These are phyloP conservation scores for Brettanomyces naardenensis DNA, from an alignment of 805 yeast species.

Conservation along the genomic window DNA sequence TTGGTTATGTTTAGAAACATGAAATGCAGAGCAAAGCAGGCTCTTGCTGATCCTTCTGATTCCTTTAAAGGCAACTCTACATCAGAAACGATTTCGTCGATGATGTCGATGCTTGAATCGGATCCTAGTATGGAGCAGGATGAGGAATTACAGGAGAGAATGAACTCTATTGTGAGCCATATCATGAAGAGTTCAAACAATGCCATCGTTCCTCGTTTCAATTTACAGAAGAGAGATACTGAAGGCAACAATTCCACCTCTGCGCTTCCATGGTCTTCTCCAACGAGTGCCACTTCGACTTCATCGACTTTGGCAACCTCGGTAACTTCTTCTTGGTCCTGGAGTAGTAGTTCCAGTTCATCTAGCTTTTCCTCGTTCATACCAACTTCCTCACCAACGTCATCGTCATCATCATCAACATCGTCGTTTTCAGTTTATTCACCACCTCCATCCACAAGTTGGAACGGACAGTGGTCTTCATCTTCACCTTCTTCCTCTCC, in stretches of 20 bases:
- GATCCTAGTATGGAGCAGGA: neutral
- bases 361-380: neutral
- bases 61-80: neutral
- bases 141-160: conserved; percentile 7
- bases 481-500: conserved; percentile 7
- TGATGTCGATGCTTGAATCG: neutral
- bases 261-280: conserved; percentile 17
- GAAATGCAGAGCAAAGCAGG: neutral
- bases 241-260: conserved; percentile 4
- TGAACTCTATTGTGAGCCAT: conserved; percentile 15
- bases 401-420: conserved; percentile 6
- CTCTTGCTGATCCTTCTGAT: neutral
- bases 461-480: conserved; percentile 4
- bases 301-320: conserved; percentile 4
- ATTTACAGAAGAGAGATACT: conserved; percentile 16
- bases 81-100: neutral
- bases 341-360: neutral
- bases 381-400: conserved; percentile 6
- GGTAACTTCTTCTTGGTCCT: conserved; percentile 1
- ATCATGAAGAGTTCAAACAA: conserved; percentile 17
- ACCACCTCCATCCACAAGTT: neutral
- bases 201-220: conserved; percentile 23
- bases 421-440: conserved; percentile 7
- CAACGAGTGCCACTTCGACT: conserved; percentile 17
- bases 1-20: neutral